Evolutionary conservation across 306 rosid species (phyloP).

Genomic region (Abrus precatorius): DNA sequence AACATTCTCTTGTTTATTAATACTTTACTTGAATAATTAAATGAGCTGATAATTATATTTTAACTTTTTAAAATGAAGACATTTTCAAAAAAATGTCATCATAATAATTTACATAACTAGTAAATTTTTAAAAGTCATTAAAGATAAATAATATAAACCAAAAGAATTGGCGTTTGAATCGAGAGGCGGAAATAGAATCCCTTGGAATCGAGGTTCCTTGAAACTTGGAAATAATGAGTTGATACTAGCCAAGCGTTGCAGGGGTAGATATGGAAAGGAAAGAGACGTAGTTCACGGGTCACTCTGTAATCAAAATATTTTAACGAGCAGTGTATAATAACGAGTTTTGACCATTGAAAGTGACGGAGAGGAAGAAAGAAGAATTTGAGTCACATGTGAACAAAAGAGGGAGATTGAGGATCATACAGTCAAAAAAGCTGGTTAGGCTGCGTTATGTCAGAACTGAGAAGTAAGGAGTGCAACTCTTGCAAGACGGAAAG

Average conservation of each 20-base stretch:
- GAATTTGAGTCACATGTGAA: slow-evolving; percentile 38
- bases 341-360: slow-evolving; percentile 49
- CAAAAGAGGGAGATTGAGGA: not conserved
- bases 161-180: not conserved
- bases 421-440: slow-evolving; percentile 53
- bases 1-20: too few relatives aligned
- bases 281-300: not conserved
- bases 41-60: too few relatives aligned
- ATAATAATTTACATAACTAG: too few relatives aligned
- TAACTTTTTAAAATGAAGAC: too few relatives aligned
- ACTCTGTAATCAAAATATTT: not conserved
- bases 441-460: slow-evolving; percentile 7
- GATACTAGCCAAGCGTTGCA: not conserved
- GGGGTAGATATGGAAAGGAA: not conserved
- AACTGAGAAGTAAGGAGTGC: slow-evolving; percentile 20
- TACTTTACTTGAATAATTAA: too few relatives aligned
- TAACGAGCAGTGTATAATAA: not conserved
- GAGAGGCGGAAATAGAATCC: not conserved
- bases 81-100: too few relatives aligned
- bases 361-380: not conserved
- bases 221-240: slow-evolving; percentile 33
- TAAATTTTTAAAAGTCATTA: not conserved
- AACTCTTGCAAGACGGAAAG: slow-evolving; percentile 8
- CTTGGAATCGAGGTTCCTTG: slow-evolving; percentile 18
- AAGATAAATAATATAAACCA: too few relatives aligned